Conservation (phyloP, 2,329 filamentous ascomycete genomes). For the Diaporthe helianthi region DNA sequence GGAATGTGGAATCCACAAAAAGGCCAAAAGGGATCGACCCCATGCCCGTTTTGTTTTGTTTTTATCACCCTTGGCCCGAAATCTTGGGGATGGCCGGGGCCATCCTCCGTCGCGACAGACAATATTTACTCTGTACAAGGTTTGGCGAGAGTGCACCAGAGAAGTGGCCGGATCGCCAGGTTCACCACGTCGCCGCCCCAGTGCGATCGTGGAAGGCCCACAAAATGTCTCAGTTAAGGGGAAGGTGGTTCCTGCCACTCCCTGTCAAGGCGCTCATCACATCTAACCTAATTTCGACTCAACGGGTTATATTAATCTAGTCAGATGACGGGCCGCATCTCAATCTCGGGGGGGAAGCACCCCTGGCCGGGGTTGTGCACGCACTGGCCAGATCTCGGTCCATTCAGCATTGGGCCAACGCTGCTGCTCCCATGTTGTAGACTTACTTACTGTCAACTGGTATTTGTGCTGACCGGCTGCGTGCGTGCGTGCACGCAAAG, state of each 20-base stretch:
- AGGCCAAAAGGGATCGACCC: not conserved
- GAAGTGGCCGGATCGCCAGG: not conserved
- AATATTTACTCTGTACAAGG: conserved; percentile 20
- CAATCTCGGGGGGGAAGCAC: conserved; percentile 23
- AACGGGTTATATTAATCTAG: conserved; percentile 24
- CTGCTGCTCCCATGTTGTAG: no score
- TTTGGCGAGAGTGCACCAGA: conserved; percentile 13
- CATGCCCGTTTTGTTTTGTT: conserved; percentile 23
- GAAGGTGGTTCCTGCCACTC: conserved; percentile 19
- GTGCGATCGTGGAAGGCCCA: conserved; percentile 2
- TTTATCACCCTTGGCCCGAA: conserved; percentile 17
- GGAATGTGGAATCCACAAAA: conserved; percentile 19
- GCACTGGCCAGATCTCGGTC: conserved; percentile 11
- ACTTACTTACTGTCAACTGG: not conserved
- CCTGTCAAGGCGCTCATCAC: conserved; percentile 11
- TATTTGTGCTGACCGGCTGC: not conserved
- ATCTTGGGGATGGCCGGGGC: conserved; percentile 7
- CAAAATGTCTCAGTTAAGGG: conserved; percentile 27
- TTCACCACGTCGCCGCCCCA: conserved; percentile 11
- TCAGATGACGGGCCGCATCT: conserved; percentile 23
- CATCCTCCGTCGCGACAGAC: not conserved
- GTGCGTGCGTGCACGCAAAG: not conserved
- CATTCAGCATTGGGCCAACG: not conserved
- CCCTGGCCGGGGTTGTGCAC: conserved; percentile 3
- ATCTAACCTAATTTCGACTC: conserved; percentile 25